Evolutionary conservation across 768 basidiomycete genomes (phyloP), one percentile per base, ranked within the genome.

Genomic region (Rhodotorula sphaerocarpa): DNA sequence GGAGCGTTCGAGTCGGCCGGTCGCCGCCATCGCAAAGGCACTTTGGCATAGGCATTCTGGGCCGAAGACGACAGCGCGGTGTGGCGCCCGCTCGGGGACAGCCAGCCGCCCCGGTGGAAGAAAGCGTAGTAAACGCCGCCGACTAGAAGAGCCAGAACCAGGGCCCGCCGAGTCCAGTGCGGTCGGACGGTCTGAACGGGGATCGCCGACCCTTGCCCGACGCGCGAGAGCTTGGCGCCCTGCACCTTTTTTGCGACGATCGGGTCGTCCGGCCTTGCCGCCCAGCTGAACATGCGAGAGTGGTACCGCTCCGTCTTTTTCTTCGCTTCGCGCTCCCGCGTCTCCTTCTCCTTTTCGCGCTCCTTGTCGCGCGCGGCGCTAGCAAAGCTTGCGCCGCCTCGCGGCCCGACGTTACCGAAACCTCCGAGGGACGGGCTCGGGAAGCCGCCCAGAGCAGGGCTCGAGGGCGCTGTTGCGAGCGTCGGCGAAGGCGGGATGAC

Each of bases 321-420:
- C 54, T 57, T 59, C 31, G 34, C 53, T 42, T 58, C 43, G 20
- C 59, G 63, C 48, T 69, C 59, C 36, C 57, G 43, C 16, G 16
- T 0, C 34, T 69, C 67, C 48, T 42, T 18, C 47, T 65, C 53
- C 50, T 65, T 58, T 42, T 69, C 63, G 45, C 53, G 54, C 34
- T 63, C 66, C 62, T 68, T 64, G 27, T 61, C 66, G 12, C 62
- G 58, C 27, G 66, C 59, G 14, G 60, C 59, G 18, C 46, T 41
- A 5, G 62, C 62, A 28, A 55, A 63, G 43, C 66, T 61, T 6
- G 59, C 42, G 1, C 61, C 43, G 1, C 36, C 36, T 39, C 36
- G 36, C 36, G 36, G n/a, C n/a, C 66, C 55, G 25, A 57, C 34
- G 1, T 46, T 30, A 6, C 51, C 30, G 36, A 21, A 33, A 5